These are phyloP conservation scores for Claviceps monticola DNA, from an alignment of 2,329 filamentous ascomycete species.

Conservation along the genomic window DNA sequence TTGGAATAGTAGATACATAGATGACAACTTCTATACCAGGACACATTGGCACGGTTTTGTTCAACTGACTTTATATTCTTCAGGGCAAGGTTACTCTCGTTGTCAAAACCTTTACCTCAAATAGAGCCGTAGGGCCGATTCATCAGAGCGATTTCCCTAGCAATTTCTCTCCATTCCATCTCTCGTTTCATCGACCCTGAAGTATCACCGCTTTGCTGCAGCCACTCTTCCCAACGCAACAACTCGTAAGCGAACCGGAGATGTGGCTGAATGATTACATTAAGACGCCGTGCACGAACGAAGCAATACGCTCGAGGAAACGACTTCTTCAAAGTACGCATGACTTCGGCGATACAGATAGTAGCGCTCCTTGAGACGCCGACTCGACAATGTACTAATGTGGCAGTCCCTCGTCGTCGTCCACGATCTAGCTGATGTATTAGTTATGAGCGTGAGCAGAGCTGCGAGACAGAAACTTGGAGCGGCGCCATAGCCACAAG, in stretches of 20 bases:
- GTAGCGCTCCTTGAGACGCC: conserved; percentile 92
- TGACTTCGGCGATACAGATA: conserved; percentile 98
- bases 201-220: conserved; percentile 40
- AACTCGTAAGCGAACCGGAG: conserved; percentile 90
- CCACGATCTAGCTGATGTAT: conserved; percentile 50
- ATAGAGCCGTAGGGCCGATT: conserved; percentile 45
- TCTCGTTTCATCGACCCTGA: conserved; percentile 47
- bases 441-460: conserved; percentile 1
- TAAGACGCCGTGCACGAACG: conserved; percentile 79
- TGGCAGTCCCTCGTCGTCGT: conserved; percentile 62
- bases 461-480: background rate
- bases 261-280: conserved; percentile 97
- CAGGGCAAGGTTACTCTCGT: background rate
- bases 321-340: conserved; percentile 66
- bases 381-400: conserved; percentile 89
- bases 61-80: background rate
- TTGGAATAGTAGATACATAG: background rate
- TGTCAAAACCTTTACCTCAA: conserved; percentile 29
- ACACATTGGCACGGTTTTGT: background rate
- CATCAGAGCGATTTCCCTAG: conserved; percentile 86
- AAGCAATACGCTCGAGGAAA: conserved; percentile 94
- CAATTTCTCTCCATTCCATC: conserved; percentile 80
- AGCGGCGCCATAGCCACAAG: background rate
- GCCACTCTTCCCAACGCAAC: conserved; percentile 83
- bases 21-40: no score